Conservation (phyloP, 2,329 filamentous ascomycete species). For the Diaporthe nobilis region DNA sequence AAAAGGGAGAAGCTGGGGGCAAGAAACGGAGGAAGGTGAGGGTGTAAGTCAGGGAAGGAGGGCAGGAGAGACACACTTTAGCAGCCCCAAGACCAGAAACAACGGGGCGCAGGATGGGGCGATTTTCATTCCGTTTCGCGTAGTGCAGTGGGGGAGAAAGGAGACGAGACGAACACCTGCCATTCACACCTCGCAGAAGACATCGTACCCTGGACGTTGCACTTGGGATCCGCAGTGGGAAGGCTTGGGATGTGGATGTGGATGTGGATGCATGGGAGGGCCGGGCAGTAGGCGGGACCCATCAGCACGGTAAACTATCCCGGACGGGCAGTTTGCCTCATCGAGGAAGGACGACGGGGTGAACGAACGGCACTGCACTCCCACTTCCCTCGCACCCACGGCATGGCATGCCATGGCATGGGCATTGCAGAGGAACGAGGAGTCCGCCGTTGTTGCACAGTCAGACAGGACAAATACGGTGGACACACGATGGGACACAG, state of each 20-base stretch:
- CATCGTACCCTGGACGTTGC: conserved; percentile 30
- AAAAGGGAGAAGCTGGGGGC: conserved; percentile 32
- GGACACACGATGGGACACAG: background rate
- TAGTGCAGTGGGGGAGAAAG: conserved; percentile 39
- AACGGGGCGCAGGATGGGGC: conserved; percentile 25
- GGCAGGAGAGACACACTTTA: conserved; percentile 36
- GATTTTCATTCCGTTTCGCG: conserved; percentile 40
- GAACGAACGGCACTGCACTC: conserved; percentile 10
- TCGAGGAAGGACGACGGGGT: conserved; percentile 5
- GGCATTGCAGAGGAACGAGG: background rate
- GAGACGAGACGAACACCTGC: conserved; percentile 36
- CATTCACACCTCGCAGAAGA: conserved; percentile 16
- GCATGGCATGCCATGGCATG: background rate
- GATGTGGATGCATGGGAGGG: conserved; percentile 20
- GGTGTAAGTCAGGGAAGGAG: conserved; percentile 35
- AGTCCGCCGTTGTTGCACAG: background rate
- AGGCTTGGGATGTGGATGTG: background rate
- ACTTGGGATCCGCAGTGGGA: conserved; percentile 16
- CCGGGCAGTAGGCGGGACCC: conserved; percentile 31
- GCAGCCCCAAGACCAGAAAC: conserved; percentile 25
- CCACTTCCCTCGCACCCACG: background rate
- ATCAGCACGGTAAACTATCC: conserved; percentile 35
- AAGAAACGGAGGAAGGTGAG: conserved; percentile 29
- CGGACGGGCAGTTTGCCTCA: conserved; percentile 33
- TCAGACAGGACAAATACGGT: conserved; percentile 13